phyloP scores from a whole-genome alignment of 352 stramenopile species.

The Phytopythium boreale region DNA sequence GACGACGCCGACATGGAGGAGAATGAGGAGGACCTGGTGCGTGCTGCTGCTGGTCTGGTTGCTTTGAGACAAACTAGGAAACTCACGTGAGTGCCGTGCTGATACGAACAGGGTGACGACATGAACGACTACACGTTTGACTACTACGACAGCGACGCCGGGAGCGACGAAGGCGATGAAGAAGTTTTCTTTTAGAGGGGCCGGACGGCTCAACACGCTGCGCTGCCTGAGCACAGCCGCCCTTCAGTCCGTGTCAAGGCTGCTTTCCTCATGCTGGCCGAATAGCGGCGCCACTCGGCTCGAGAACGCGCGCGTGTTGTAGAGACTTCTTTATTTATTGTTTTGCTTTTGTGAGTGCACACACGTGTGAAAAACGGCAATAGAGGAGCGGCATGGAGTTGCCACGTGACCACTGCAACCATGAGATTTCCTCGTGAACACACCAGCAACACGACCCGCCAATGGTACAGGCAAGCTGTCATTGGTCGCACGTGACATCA shows the following conservation, averaged over 20 bases:
- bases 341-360: neutral
- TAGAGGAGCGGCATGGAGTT: neutral
- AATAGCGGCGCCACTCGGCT: neutral
- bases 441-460: neutral
- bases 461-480: too few relatives aligned
- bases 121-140: conserved; percentile 84
- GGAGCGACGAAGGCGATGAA: conserved; percentile 66
- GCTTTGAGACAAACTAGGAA: neutral
- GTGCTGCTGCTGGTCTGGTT: neutral
- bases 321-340: conserved; percentile 4
- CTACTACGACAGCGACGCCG: conserved; percentile 74
- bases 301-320: neutral
- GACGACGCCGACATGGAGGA: conserved; percentile 63
- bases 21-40: conserved; percentile 56
- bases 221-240: neutral
- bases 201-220: neutral
- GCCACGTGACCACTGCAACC: neutral
- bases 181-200: conserved; percentile 69
- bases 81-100: neutral
- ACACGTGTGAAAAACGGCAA: neutral
- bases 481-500: too few relatives aligned
- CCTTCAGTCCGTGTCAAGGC: neutral
- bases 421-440: neutral
- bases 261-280: neutral
- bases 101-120: conserved; percentile 38